phyloP scores from a whole-genome alignment of 2,329 filamentous ascomycete genomes.

The Ophiostoma ips region DNA sequence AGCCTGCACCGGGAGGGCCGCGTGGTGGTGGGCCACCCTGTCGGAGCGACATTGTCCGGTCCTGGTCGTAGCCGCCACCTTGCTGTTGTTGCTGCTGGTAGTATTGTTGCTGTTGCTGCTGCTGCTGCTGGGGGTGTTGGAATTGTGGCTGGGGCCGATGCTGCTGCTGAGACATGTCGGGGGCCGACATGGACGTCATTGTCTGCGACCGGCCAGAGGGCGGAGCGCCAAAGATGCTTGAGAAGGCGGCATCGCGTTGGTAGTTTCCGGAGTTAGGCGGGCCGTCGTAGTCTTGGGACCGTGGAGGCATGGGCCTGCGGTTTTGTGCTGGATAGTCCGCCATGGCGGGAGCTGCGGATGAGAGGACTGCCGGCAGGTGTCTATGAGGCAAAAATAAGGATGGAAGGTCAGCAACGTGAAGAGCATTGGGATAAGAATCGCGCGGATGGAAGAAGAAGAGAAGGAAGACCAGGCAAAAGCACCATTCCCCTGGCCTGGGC shows the following conservation, averaged over 20 bases:
- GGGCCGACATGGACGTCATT: slow-evolving; percentile 67
- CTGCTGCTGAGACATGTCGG: slow-evolving; percentile 35
- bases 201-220: slow-evolving; percentile 85
- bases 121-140: slow-evolving; percentile 4
- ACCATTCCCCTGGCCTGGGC: neutral
- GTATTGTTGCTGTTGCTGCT: neutral
- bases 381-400: neutral
- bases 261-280: slow-evolving; percentile 29
- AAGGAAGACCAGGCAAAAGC: neutral
- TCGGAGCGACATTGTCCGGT: slow-evolving; percentile 57
- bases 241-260: slow-evolving; percentile 89
- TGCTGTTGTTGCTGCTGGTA: slow-evolving; percentile 13
- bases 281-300: slow-evolving; percentile 35
- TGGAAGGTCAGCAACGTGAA: too few species aligned
- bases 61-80: slow-evolving; percentile 19
- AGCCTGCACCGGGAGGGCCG: slow-evolving; percentile 25
- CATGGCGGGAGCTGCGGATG: slow-evolving; percentile 26
- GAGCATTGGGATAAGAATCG: too few species aligned
- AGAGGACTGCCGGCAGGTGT: neutral
- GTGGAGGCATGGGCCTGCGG: slow-evolving; percentile 25
- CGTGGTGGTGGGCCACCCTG: slow-evolving; percentile 51
- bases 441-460: neutral
- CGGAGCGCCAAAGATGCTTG: slow-evolving; percentile 83
- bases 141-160: slow-evolving; percentile 7
- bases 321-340: slow-evolving; percentile 43